These are phyloP conservation scores for Paspalum vaginatum DNA, from an alignment of 176 grass and related monocot species.

Conservation along the genomic window DNA sequence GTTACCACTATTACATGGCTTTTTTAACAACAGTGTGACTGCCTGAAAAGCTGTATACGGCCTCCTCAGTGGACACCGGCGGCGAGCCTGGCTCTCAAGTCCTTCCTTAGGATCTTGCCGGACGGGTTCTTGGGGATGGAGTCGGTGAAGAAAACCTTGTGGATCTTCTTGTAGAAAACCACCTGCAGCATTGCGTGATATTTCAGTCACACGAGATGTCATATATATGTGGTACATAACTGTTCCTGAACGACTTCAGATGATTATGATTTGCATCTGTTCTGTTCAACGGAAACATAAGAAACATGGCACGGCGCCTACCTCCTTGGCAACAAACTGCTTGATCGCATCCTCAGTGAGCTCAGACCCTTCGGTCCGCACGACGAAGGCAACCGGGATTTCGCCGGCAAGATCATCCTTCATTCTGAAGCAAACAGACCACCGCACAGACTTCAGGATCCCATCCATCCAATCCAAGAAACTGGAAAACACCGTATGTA, in stretches of 20 bases:
- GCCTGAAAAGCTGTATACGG: neutral
- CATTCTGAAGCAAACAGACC: conserved; percentile 47
- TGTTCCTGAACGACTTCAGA: conserved; percentile 10
- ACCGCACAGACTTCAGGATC: neutral
- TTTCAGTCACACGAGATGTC: neutral
- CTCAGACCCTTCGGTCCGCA: conserved; percentile 53
- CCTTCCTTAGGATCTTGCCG: conserved; percentile 96
- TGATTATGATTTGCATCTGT: neutral
- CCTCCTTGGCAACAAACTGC: conserved; percentile 75
- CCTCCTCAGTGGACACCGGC: conserved; percentile 38
- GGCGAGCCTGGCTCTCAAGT: conserved; percentile 83
- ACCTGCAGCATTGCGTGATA: conserved; percentile 50
- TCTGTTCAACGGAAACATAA: neutral
- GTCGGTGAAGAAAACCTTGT: conserved; percentile 86
- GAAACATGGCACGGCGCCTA: conserved; percentile 24
- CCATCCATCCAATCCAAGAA: neutral
- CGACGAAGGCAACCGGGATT: conserved; percentile 82
- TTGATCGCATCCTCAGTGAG: conserved; percentile 90
- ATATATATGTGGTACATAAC: neutral
- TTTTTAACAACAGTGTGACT: conserved; percentile 21
- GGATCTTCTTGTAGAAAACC: conserved; percentile 92
- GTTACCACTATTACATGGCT: conserved; percentile 23
- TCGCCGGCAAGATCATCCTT: conserved; percentile 84
- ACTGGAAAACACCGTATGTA: too few relatives aligned
- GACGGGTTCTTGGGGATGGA: conserved; percentile 88